These are phyloP conservation scores for Mucor plumbeus DNA, from an alignment of 371 early-diverging fungal species.

Conservation along the genomic window DNA sequence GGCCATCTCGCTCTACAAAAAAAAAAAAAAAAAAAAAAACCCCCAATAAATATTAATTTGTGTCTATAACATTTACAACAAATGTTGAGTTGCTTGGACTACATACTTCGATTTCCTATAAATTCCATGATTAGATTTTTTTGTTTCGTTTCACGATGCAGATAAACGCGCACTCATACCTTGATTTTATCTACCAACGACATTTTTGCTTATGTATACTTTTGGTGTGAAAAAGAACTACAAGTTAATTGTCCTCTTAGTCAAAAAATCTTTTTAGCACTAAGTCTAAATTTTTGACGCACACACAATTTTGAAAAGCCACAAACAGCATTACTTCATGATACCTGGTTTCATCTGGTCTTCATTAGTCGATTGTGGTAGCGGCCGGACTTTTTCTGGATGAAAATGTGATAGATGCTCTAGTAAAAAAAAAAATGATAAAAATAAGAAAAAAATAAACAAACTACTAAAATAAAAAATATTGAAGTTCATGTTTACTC, in stretches of 20 bases:
- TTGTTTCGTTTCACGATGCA: too few species aligned
- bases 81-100: not conserved
- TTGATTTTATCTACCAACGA: conserved; percentile 40
- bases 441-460: too few species aligned
- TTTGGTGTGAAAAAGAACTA: not conserved
- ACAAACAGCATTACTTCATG: conserved; percentile 1
- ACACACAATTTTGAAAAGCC: not conserved
- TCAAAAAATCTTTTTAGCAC: conserved; percentile 12
- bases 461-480: not conserved
- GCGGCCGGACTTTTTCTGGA: not conserved
- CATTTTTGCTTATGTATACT: conserved; percentile 12
- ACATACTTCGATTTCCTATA: conserved; percentile 68
- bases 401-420: not conserved
- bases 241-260: not conserved
- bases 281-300: conserved; percentile 2
- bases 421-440: too few species aligned
- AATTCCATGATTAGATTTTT: not conserved
- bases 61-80: not conserved
- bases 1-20: conserved; percentile 66
- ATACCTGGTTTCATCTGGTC: not conserved
- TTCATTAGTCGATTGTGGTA: too few species aligned
- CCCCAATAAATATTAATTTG: not conserved
- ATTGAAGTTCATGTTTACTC: too few species aligned
- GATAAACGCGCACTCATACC: conserved; percentile 16
- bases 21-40: not conserved